phyloP scores from a whole-genome alignment of 1,139 yeast genomes.

The Komagataea norvegica region DNA sequence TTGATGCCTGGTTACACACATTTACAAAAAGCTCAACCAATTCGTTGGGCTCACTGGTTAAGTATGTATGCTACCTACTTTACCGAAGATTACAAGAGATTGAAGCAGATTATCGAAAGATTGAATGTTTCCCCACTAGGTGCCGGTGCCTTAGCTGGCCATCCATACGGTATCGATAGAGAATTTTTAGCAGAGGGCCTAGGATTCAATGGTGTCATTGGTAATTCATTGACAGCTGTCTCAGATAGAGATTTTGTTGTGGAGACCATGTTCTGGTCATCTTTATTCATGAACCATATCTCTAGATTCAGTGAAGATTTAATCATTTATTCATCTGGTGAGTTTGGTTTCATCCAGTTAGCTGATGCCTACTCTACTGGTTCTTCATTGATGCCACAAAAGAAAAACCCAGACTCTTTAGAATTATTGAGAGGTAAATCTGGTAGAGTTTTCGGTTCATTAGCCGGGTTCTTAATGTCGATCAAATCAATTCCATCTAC shows the following conservation, averaged over 20 bases:
- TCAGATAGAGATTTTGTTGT: constrained; percentile 97
- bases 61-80: constrained; percentile 93
- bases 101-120: constrained; percentile 73
- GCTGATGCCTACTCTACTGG: constrained; percentile 99
- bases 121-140: constrained; percentile 91
- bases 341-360: constrained; percentile 86
- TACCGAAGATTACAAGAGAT: constrained; percentile 82
- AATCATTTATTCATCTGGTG: constrained; percentile 94
- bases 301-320: constrained; percentile 93
- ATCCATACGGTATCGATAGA: constrained; percentile 96
- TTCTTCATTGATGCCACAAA: constrained; percentile 97
- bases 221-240: constrained; percentile 92
- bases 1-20: constrained; percentile 99
- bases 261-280: constrained; percentile 96
- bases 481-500: constrained; percentile 95
- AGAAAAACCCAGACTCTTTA: constrained; percentile 94
- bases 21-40: constrained; percentile 97
- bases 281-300: constrained; percentile 90
- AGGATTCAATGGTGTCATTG: constrained; percentile 81
- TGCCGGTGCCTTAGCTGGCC: constrained; percentile 97
- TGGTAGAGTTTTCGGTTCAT: constrained; percentile 93
- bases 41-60: constrained; percentile 98
- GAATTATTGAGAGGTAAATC: constrained; percentile 95
- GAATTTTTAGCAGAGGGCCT: constrained; percentile 76
- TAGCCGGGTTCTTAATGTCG: constrained; percentile 95